phyloP scores from a whole-genome alignment of 106 monocot species.

The Chionographis japonica region DNA sequence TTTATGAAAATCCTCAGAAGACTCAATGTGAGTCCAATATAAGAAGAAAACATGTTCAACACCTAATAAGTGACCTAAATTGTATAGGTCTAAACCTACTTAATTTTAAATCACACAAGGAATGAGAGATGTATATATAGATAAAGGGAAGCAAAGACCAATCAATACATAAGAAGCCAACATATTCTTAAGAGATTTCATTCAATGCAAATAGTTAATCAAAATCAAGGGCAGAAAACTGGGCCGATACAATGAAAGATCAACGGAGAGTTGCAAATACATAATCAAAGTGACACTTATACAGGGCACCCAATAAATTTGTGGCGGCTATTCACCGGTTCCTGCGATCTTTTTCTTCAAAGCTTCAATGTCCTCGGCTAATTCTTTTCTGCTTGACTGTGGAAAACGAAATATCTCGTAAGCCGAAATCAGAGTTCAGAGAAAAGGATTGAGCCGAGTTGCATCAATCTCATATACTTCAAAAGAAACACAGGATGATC shows the following conservation, averaged over 20 bases:
- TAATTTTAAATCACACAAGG: no score
- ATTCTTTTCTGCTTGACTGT: constrained; percentile 63
- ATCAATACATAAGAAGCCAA: background rate
- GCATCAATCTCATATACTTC: no score
- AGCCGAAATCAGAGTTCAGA: background rate
- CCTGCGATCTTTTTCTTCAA: constrained; percentile 64
- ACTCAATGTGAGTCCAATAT: no score
- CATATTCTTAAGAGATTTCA: background rate
- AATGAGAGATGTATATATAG: no score
- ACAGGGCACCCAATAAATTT: constrained; percentile 1
- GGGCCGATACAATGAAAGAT: background rate
- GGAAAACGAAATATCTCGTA: background rate
- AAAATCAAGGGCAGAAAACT: constrained; percentile 2
- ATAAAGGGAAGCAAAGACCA: no score
- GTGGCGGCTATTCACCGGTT: constrained; percentile 22
- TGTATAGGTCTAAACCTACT: no score
- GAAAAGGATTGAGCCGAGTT: background rate
- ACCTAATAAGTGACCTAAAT: no score
- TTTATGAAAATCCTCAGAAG: no score
- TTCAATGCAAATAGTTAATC: constrained; percentile 1
- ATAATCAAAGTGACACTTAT: constrained; percentile 1
- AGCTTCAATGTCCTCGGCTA: constrained; percentile 42
- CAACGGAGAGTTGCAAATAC: background rate
- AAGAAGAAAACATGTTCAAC: no score
- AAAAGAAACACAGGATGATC: background rate